A percentile compares a stretch with the other conserved stretches of the same genome.
Evolutionary conservation across 2,329 filamentous ascomycete genomes (phyloP).

Genomic region (Boeremia lycopersici): DNA sequence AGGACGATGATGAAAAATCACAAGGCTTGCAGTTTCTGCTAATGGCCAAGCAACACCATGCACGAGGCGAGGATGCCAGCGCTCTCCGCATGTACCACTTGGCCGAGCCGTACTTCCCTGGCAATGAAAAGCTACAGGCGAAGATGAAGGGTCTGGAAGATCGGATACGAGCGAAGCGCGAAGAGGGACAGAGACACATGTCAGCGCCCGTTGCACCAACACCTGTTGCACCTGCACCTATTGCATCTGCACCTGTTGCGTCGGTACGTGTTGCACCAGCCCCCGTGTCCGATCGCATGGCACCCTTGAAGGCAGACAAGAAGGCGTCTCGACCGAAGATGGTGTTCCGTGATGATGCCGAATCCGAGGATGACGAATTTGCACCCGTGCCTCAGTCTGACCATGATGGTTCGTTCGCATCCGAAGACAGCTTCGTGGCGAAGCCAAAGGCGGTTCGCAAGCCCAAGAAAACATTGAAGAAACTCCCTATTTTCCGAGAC

Average conservation of each 20-base stretch:
- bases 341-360: conserved; percentile 15
- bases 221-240: conserved; percentile 7
- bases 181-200: conserved; percentile 28
- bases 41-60: conserved; percentile 91
- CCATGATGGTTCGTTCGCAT: conserved; percentile 48
- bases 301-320: conserved; percentile 37
- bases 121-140: conserved; percentile 72
- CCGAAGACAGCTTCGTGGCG: conserved; percentile 46
- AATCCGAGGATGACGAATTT: conserved; percentile 52
- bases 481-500: conserved; percentile 48
- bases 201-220: conserved; percentile 12
- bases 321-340: conserved; percentile 21
- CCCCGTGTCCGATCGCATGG: conserved; percentile 42
- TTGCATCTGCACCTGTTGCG: conserved; percentile 1
- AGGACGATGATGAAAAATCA: conserved; percentile 72
- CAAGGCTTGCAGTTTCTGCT: conserved; percentile 85
- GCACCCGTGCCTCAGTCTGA: conserved; percentile 44
- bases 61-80: conserved; percentile 76
- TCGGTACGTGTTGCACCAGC: conserved; percentile 14
- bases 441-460: conserved; percentile 46
- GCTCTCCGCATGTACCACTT: conserved; percentile 86
- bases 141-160: conserved; percentile 63
- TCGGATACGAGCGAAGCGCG: conserved; percentile 52
- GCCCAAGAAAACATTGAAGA: conserved; percentile 39
- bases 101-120: conserved; percentile 83